phyloP scores from a whole-genome alignment of 768 basidiomycete species.

The Suillus occidentalis region DNA sequence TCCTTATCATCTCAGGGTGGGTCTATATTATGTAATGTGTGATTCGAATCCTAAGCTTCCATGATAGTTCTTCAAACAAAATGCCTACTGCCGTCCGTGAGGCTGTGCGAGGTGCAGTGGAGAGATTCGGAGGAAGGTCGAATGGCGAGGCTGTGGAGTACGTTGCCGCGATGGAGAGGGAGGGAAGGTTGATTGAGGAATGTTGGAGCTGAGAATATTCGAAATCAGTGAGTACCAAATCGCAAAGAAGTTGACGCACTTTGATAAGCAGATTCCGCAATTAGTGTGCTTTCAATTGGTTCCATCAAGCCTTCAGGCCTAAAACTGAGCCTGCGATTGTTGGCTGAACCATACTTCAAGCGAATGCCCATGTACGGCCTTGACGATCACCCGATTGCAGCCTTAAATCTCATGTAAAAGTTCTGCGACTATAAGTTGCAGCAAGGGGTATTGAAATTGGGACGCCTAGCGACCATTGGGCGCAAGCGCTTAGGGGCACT shows the following conservation, averaged over 20 bases:
- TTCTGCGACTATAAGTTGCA: background rate
- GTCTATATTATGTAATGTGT: constrained; percentile 24
- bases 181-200: constrained; percentile 76
- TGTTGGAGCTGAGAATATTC: constrained; percentile 64
- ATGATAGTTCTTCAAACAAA: constrained; percentile 83
- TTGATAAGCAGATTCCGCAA: background rate
- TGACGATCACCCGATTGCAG: background rate
- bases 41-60: background rate
- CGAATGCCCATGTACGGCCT: background rate
- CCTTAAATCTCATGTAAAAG: background rate
- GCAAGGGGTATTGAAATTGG: background rate
- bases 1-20: constrained; percentile 90
- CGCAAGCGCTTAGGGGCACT: background rate
- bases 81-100: constrained; percentile 89
- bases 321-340: background rate
- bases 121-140: constrained; percentile 48
- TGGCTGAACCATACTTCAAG: background rate
- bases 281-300: background rate
- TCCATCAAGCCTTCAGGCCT: background rate
- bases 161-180: constrained; percentile 64
- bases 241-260: background rate
- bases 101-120: constrained; percentile 56
- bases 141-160: constrained; percentile 56
- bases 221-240: background rate
- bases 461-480: background rate